These are phyloP conservation scores for Primulina tabacum DNA, from an alignment of 257 asterid species.

Conservation along the genomic window DNA sequence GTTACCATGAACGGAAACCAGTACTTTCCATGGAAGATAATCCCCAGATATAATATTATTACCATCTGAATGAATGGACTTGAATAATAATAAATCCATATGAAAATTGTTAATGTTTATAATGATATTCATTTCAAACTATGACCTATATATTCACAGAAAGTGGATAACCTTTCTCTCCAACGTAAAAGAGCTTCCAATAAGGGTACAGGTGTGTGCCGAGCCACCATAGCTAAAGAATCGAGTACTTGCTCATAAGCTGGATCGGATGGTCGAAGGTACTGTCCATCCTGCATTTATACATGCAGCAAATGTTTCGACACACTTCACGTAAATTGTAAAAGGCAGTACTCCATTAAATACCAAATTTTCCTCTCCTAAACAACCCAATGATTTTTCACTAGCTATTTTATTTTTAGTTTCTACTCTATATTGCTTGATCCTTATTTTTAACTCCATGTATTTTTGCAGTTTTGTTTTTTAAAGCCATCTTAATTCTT, in stretches of 20 bases:
- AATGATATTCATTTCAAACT: slow-evolving; percentile 13
- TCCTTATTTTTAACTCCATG: neutral
- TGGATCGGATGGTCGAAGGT: slow-evolving; percentile 98
- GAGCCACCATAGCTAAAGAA: slow-evolving; percentile 99
- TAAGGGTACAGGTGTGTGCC: slow-evolving; percentile 96
- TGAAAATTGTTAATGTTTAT: neutral
- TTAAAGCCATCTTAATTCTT: slow-evolving; percentile 4
- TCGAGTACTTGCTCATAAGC: slow-evolving; percentile 98
- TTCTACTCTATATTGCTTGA: neutral
- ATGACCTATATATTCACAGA: slow-evolving; percentile 11
- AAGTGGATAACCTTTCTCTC: slow-evolving; percentile 79
- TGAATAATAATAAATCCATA: slow-evolving; percentile 9
- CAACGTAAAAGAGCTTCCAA: slow-evolving; percentile 93
- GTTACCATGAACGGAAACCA: neutral
- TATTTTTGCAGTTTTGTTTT: neutral
- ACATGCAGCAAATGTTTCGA: slow-evolving; percentile 20
- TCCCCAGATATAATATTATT: slow-evolving; percentile 11
- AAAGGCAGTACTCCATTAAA: slow-evolving; percentile 13
- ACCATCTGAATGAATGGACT: slow-evolving; percentile 6
- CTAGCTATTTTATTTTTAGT: slow-evolving; percentile 12
- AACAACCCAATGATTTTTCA: slow-evolving; percentile 11
- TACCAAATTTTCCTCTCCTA: slow-evolving; percentile 1
- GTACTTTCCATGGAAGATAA: slow-evolving; percentile 4
- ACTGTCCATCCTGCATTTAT: slow-evolving; percentile 88
- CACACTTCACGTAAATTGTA: neutral